Evolutionary conservation across 441 rosid genomes (phyloP).

Genomic region (Flueggea neowawraea): DNA sequence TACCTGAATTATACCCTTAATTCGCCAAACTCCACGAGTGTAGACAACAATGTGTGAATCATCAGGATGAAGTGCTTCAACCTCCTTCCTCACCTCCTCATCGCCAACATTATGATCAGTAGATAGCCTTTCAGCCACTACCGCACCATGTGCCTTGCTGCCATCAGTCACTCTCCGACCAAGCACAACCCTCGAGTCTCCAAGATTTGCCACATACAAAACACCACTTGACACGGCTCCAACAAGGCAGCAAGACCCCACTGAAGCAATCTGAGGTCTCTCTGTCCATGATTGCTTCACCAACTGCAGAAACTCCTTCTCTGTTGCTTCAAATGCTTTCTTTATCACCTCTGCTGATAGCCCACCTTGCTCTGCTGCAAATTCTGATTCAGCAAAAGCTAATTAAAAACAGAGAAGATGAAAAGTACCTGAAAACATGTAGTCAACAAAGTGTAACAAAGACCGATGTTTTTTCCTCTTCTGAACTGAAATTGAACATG

Average conservation of each 20-base stretch:
- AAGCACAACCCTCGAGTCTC: slow-evolving; percentile 83
- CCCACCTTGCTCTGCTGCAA: slow-evolving; percentile 50
- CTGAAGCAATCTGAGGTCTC: slow-evolving; percentile 52
- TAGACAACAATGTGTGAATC: slow-evolving; percentile 80
- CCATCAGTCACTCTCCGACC: slow-evolving; percentile 46
- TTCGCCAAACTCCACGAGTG: slow-evolving; percentile 89
- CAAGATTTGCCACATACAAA: slow-evolving; percentile 61
- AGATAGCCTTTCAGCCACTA: slow-evolving; percentile 77
- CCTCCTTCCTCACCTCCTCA: slow-evolving; percentile 89
- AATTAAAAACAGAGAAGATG: not conserved
- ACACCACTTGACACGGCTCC: slow-evolving; percentile 40
- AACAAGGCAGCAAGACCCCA: slow-evolving; percentile 67
- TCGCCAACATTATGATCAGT: slow-evolving; percentile 91
- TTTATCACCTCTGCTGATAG: slow-evolving; percentile 51
- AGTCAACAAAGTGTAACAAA: no score
- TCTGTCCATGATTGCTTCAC: slow-evolving; percentile 38
- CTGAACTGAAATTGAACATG: no score
- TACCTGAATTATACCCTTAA: slow-evolving; percentile 97
- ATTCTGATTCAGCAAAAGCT: slow-evolving; percentile 23
- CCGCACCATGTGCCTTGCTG: slow-evolving; percentile 21
- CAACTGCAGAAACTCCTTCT: slow-evolving; percentile 43
- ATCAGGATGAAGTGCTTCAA: slow-evolving; percentile 87
- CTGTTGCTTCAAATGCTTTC: slow-evolving; percentile 53
- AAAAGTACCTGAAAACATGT: no score
- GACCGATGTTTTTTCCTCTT: no score